Percentiles rank a stretch among this genome's conserved stretches.
Conservation (phyloP, 371 early-diverging fungal species). For the Capniomyces stellatus region DNA sequence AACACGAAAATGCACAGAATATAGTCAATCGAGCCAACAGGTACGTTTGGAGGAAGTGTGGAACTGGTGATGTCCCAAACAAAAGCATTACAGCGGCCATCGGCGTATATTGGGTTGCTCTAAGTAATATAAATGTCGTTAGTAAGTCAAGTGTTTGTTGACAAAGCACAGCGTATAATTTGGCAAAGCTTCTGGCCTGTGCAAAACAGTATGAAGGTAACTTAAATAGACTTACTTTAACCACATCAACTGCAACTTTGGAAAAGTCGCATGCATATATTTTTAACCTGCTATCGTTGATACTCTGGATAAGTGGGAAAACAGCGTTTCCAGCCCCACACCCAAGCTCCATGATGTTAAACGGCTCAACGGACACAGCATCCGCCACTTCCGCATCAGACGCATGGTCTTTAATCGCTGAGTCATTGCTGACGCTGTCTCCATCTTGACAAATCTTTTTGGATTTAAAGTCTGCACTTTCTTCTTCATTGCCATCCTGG, state of each 20-base stretch:
- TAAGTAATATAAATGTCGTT: constrained; percentile 9
- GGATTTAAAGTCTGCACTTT: background rate
- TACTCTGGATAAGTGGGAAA: constrained; percentile 39
- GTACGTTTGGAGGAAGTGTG: constrained; percentile 34
- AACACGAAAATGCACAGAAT: constrained; percentile 52
- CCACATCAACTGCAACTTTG: constrained; percentile 34
- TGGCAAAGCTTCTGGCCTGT: no score
- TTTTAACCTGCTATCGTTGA: constrained; percentile 24
- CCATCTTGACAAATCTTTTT: background rate
- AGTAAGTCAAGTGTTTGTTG: background rate
- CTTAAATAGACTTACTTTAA: constrained; percentile 31
- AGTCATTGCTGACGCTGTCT: no score
- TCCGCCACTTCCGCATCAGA: background rate
- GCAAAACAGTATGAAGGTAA: no score
- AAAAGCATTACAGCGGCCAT: constrained; percentile 52
- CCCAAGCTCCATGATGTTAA: constrained; percentile 44
- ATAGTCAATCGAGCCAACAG: constrained; percentile 41
- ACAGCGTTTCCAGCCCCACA: constrained; percentile 58
- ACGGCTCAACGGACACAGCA: constrained; percentile 9
- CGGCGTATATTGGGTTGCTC: constrained; percentile 34
- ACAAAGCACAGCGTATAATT: no score
- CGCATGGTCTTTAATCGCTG: no score
- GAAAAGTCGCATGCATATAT: constrained; percentile 48
- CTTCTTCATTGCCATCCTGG: background rate
- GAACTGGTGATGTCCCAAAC: constrained; percentile 59